Conservation (phyloP, 495 filamentous ascomycete species). For the Penicillium crystallinum region DNA sequence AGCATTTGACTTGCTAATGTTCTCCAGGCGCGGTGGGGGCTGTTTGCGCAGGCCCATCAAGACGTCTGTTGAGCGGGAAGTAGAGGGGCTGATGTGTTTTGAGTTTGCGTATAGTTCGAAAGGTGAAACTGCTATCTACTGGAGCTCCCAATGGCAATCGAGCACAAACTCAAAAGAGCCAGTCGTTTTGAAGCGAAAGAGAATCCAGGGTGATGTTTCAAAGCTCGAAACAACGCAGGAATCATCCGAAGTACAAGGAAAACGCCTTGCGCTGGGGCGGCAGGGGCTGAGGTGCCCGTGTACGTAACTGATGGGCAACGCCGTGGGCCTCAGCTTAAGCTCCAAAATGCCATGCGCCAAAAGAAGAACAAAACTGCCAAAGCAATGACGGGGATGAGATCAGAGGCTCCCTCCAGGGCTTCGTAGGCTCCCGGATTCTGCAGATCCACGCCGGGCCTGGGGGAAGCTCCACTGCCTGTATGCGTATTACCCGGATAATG, state of each 20-base stretch:
- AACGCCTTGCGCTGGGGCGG: slow-evolving; percentile 10
- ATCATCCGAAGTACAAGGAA: slow-evolving; percentile 2
- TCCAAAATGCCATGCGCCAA: slow-evolving; percentile 3
- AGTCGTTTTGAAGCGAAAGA: background rate
- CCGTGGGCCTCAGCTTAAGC: background rate
- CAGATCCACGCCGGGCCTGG: background rate
- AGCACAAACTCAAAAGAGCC: background rate
- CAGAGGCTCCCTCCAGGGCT: no score
- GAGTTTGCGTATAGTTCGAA: background rate
- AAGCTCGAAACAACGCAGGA: background rate
- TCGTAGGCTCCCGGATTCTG: slow-evolving; percentile 8
- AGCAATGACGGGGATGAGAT: background rate
- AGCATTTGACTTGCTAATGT: slow-evolving; percentile 32
- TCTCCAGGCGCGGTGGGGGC: slow-evolving; percentile 40
- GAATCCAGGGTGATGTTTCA: background rate
- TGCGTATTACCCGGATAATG: background rate
- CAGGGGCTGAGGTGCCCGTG: background rate
- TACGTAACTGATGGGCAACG: background rate
- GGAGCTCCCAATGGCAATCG: background rate
- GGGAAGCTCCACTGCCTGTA: slow-evolving; percentile 1
- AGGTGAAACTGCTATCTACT: background rate
- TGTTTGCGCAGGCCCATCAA: slow-evolving; percentile 47
- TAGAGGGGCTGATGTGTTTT: background rate
- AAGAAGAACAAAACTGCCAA: background rate
- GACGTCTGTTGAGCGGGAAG: slow-evolving; percentile 8